Base-by-base conservation (phyloP, 208 protist genomes). In the Crithidia sp. region DNA sequence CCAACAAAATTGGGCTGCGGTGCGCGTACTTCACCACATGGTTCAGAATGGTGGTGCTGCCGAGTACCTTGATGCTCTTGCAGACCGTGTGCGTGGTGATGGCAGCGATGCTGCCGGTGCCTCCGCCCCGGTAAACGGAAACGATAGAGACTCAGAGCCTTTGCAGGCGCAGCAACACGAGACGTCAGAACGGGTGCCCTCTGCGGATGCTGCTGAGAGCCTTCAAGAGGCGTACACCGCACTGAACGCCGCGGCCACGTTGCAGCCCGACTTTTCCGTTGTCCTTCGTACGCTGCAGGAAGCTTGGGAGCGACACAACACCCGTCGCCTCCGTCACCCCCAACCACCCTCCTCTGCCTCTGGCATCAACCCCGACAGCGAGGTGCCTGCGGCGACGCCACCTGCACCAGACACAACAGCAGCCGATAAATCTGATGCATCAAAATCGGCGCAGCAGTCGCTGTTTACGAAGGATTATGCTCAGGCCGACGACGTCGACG, bases 51-150 rank as follows among this genome's bases (percentile, higher is more conserved):
- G 66, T 14, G 62, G 49, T 17, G 66, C 57, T 6, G 14, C 44
- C 7, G 65, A 77, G 7, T 77, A 77, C 52, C 13, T 77, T 36
- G 52, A 39, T 17, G 65, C 39, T 4, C 36, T 77, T 57, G 43
- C 37, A 28, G 63, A 56, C 4, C 5, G 60, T 13, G 6, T 52
- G 7, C 13, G 5, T 4, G 0, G 14, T 37, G 14, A 17, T 19
- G 37, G 3, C 5, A 8, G 0, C 2, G 16, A 36, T 40, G 5
- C 56, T 28, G 16, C 50, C 16, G 13, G 5, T 28, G 5, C 19
- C 40, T 5, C 28, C 2, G 7, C 0, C 19, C 0, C 6, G 2
- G 2, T 5, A 40, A 16, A 28, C 7, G 5, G 2, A 40, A 40
- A 39, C 13, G 13, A 28, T 28, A 1, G 28, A 28, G 28, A 28